A percentile compares a stretch with the other conserved stretches of the same genome.
Conservation (phyloP, 1,139 yeast genomes). For the Suhomyces chickasaworum region DNA sequence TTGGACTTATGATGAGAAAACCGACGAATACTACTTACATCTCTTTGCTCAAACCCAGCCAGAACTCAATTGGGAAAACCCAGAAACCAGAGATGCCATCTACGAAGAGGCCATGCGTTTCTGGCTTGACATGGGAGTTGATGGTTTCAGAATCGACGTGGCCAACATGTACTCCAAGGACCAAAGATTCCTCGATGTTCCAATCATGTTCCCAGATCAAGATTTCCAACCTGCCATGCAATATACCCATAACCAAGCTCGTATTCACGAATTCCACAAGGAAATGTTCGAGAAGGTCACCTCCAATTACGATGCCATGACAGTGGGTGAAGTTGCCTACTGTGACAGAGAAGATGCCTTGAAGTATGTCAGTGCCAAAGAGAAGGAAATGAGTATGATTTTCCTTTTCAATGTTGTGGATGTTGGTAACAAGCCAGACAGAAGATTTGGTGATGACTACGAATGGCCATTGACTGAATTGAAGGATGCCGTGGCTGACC, state of each 20-base stretch:
- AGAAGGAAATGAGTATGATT: conserved; percentile 54
- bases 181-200: conserved; percentile 51
- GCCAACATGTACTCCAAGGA: conserved; percentile 56
- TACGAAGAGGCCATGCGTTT: conserved; percentile 50
- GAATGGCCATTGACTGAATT: conserved; percentile 44
- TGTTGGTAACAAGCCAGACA: conserved; percentile 39
- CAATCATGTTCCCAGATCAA: conserved; percentile 42
- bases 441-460: conserved; percentile 33
- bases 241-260: conserved; percentile 47
- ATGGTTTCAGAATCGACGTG: conserved; percentile 61
- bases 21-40: conserved; percentile 55
- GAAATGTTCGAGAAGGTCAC: conserved; percentile 51
- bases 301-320: conserved; percentile 53
- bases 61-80: conserved; percentile 62
- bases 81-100: conserved; percentile 51
- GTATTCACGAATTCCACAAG: conserved; percentile 58
- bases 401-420: conserved; percentile 52
- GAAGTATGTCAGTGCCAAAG: conserved; percentile 51
- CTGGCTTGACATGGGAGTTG: conserved; percentile 60
- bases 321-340: conserved; percentile 58
- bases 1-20: conserved; percentile 55
- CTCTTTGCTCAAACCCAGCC: conserved; percentile 57
- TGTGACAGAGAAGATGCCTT: conserved; percentile 45
- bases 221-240: conserved; percentile 42
- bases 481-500: conserved; percentile 41